phyloP scores from a whole-genome alignment of 2,329 filamentous ascomycete genomes.

The Cladosporium cucumerinum region DNA sequence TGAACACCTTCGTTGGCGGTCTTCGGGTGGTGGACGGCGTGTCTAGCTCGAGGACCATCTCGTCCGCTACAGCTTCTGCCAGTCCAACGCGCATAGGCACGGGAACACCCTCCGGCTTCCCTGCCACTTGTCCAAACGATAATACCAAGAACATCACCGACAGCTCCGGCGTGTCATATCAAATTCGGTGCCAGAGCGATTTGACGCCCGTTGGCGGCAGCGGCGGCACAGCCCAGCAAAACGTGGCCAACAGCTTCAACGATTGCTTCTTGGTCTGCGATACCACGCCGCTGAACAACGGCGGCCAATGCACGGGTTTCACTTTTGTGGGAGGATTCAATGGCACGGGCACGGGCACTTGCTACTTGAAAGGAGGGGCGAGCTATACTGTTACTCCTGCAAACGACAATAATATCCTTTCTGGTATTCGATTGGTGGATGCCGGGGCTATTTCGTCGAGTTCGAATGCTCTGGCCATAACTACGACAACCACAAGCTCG shows the following conservation, averaged over 20 bases:
- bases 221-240: not conserved
- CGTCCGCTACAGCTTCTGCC: not conserved
- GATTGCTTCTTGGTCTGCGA: not conserved
- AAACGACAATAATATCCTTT: not conserved
- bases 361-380: not conserved
- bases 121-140: not conserved
- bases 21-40: not conserved
- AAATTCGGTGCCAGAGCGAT: not conserved
- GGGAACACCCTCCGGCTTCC: not conserved
- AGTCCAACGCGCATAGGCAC: not conserved
- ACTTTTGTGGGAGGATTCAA: not conserved
- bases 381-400: not conserved
- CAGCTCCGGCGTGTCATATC: not conserved
- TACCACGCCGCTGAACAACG: not conserved
- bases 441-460: not conserved
- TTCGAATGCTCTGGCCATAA: not conserved
- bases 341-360: not conserved
- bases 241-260: not conserved
- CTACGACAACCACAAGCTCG: not conserved
- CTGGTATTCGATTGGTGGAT: not conserved
- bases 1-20: not conserved
- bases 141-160: not conserved
- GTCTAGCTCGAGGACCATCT: not conserved
- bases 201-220: not conserved
- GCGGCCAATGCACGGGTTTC: not conserved